These are phyloP conservation scores for Paramecium caudatum DNA, from an alignment of 73 alveolate genomes.

Conservation along the genomic window DNA sequence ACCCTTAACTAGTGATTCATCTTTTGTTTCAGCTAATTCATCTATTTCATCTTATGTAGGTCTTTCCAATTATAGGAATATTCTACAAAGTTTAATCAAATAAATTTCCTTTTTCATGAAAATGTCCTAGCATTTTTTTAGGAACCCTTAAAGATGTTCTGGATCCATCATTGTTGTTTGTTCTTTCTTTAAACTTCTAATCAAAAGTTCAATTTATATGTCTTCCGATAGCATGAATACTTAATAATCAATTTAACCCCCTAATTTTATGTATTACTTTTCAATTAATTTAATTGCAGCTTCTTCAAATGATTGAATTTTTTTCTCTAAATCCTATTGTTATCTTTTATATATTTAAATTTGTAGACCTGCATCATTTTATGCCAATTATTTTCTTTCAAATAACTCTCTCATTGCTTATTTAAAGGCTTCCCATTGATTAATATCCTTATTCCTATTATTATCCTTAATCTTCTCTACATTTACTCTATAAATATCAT, in stretches of 20 bases:
- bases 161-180: neutral
- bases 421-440: constrained; percentile 19
- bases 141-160: neutral
- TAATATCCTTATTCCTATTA: neutral
- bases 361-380: neutral
- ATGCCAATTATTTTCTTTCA: constrained; percentile 3
- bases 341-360: neutral
- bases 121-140: constrained; percentile 34
- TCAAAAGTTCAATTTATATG: neutral
- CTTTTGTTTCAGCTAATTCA: neutral
- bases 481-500: neutral
- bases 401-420: constrained; percentile 43
- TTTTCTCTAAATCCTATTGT: neutral
- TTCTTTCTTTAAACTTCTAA: neutral
- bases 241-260: neutral
- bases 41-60: constrained; percentile 66
- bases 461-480: constrained; percentile 35
- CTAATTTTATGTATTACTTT: constrained; percentile 7
- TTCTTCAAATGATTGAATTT: neutral
- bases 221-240: neutral
- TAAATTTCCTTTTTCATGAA: constrained; percentile 36
- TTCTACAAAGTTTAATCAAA: constrained; percentile 41
- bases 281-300: neutral
- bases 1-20: neutral
- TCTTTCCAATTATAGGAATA: neutral